phyloP scores from a whole-genome alignment of 2,329 filamentous ascomycete genomes.

The Nigrograna mackinnonii region DNA sequence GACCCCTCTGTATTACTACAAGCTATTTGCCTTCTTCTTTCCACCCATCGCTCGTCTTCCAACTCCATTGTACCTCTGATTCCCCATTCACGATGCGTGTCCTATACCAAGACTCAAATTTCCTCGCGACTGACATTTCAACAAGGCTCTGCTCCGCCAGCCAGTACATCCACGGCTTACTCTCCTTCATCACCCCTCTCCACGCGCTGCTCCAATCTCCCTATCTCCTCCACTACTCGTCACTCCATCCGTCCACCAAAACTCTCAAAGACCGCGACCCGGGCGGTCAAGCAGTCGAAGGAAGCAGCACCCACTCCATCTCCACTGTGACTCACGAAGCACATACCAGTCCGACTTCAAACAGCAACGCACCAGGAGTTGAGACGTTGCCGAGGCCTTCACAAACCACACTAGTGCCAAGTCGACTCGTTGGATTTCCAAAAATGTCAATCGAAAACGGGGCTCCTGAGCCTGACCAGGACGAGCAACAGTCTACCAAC shows the following conservation, averaged over 20 bases:
- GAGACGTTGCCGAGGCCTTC: too few relatives aligned
- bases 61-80: background rate
- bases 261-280: too few relatives aligned
- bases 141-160: slow-evolving; percentile 10
- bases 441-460: slow-evolving; percentile 13
- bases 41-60: background rate
- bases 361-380: too few relatives aligned
- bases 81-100: background rate
- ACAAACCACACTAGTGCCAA: too few relatives aligned
- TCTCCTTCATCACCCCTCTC: background rate
- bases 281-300: too few relatives aligned
- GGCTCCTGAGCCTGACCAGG: slow-evolving; percentile 3
- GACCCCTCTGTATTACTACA: background rate
- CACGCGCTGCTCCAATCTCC: background rate
- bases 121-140: slow-evolving; percentile 2
- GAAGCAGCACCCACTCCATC: too few relatives aligned
- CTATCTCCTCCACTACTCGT: background rate
- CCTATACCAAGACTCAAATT: background rate
- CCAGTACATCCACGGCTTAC: background rate
- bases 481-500: background rate
- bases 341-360: too few relatives aligned
- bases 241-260: too few relatives aligned
- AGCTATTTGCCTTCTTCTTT: background rate
- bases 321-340: too few relatives aligned
- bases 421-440: background rate